Conservation (phyloP, 1,139 yeast species). For the Candida sp. region DNA sequence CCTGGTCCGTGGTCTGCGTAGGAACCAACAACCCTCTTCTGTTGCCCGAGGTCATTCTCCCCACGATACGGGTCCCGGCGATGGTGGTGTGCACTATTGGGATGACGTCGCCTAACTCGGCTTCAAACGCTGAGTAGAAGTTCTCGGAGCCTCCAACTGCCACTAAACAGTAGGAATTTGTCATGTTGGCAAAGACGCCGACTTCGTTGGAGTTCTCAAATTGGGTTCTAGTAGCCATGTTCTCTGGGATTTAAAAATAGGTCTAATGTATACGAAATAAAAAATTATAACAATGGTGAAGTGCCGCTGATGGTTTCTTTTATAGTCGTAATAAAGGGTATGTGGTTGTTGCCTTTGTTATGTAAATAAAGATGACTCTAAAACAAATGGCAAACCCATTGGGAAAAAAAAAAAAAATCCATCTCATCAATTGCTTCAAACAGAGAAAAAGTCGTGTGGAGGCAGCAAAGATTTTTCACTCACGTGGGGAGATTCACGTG, state of each 20-base stretch:
- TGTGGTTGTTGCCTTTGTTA: neutral
- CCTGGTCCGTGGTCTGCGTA: constrained; percentile 99
- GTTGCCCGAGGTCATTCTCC: constrained; percentile 99
- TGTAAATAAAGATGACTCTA: constrained; percentile 6
- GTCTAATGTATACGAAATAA: neutral
- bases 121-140: constrained; percentile 97
- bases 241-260: neutral
- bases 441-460: neutral
- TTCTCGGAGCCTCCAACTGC: constrained; percentile 99
- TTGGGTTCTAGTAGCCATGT: constrained; percentile 58
- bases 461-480: neutral
- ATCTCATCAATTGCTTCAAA: neutral
- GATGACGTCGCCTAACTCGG: constrained; percentile 94
- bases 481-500: neutral
- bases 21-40: constrained; percentile 98
- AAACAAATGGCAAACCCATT: neutral
- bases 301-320: neutral
- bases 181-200: constrained; percentile 96
- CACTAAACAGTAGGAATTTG: constrained; percentile 95
- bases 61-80: constrained; percentile 98
- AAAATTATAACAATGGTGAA: neutral
- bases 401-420: constrained; percentile 2
- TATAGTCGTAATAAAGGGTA: neutral
- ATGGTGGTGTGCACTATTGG: constrained; percentile 98
- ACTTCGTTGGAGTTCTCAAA: constrained; percentile 99